phyloP scores from a whole-genome alignment of 768 basidiomycete species.

The Lentinula sp. region DNA sequence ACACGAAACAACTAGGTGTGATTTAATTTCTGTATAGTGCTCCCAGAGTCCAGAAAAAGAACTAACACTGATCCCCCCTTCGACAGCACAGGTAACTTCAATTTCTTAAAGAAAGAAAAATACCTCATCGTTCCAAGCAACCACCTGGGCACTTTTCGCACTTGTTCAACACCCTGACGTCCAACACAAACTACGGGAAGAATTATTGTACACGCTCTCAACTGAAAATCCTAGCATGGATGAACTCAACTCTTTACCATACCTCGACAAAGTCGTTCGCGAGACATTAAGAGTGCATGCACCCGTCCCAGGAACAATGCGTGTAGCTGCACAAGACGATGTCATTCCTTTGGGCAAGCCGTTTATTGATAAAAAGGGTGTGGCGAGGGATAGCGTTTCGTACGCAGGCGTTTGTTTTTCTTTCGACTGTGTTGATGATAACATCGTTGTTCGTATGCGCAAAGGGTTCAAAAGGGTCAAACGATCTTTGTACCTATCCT shows the following conservation, averaged over 20 bases:
- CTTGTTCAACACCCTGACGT: slow-evolving; percentile 29
- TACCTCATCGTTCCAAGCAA: slow-evolving; percentile 5
- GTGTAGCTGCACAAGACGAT: slow-evolving; percentile 29
- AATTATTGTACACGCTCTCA: slow-evolving; percentile 27
- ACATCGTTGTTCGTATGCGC: slow-evolving; percentile 24
- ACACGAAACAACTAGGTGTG: slow-evolving; percentile 31
- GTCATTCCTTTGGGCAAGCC: slow-evolving; percentile 29
- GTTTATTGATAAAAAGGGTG: slow-evolving; percentile 25
- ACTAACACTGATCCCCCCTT: neutral
- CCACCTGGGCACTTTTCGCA: slow-evolving; percentile 39
- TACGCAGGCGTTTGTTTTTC: slow-evolving; percentile 9
- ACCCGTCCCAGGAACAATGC: slow-evolving; percentile 24
- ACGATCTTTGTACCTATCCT: slow-evolving; percentile 43
- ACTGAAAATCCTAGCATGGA: slow-evolving; percentile 45
- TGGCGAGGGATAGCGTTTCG: slow-evolving; percentile 20
- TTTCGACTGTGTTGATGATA: neutral
- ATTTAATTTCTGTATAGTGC: neutral
- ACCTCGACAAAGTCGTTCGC: slow-evolving; percentile 41
- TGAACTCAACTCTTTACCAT: slow-evolving; percentile 40
- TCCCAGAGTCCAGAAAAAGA: neutral
- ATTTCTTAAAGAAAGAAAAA: neutral
- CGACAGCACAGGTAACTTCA: neutral
- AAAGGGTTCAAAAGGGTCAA: slow-evolving; percentile 40
- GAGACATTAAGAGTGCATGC: slow-evolving; percentile 38
- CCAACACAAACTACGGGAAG: slow-evolving; percentile 39